Evolutionary conservation across 306 rosid species (phyloP).

Genomic region (barrel medic (Medicago truncatula)): DNA sequence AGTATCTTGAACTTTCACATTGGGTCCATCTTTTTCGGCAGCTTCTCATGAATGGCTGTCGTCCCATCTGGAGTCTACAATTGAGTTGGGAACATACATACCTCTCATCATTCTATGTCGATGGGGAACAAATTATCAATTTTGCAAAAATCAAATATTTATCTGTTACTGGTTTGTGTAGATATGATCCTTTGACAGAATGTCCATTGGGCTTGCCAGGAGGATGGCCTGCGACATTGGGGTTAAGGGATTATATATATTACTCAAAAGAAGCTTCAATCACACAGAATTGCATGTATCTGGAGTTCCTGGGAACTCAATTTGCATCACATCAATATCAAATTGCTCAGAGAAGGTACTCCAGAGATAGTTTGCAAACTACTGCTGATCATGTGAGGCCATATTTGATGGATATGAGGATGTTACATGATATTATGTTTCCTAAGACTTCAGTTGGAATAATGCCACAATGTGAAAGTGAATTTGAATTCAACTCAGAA

Average conservation of each 20-base stretch:
- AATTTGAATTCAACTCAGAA: constrained; percentile 46
- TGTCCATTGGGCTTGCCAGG: constrained; percentile 71
- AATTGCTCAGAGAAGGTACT: constrained; percentile 43
- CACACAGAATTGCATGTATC: constrained; percentile 77
- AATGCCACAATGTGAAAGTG: constrained; percentile 32
- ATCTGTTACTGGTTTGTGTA: constrained; percentile 43
- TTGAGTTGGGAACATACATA: constrained; percentile 90
- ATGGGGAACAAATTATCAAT: constrained; percentile 55
- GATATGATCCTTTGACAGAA: constrained; percentile 42
- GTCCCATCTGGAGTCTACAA: constrained; percentile 80
- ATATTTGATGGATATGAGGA: constrained; percentile 52
- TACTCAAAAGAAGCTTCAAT: constrained; percentile 68
- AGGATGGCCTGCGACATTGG: constrained; percentile 82
- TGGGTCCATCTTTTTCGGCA: constrained; percentile 88
- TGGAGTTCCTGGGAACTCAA: constrained; percentile 70
- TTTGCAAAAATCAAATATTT: constrained; percentile 61
- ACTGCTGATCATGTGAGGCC: constrained; percentile 35
- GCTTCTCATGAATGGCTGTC: constrained; percentile 72
- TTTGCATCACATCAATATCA: constrained; percentile 58
- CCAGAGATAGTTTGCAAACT: constrained; percentile 28
- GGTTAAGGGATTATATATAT: constrained; percentile 61
- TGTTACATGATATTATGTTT: constrained; percentile 52
- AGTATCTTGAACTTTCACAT: constrained; percentile 82
- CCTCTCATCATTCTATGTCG: constrained; percentile 70
- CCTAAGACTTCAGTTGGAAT: constrained; percentile 49